phyloP scores from a whole-genome alignment of 1,284 basidiomycete genomes.

The Porogramme epimiltina region DNA sequence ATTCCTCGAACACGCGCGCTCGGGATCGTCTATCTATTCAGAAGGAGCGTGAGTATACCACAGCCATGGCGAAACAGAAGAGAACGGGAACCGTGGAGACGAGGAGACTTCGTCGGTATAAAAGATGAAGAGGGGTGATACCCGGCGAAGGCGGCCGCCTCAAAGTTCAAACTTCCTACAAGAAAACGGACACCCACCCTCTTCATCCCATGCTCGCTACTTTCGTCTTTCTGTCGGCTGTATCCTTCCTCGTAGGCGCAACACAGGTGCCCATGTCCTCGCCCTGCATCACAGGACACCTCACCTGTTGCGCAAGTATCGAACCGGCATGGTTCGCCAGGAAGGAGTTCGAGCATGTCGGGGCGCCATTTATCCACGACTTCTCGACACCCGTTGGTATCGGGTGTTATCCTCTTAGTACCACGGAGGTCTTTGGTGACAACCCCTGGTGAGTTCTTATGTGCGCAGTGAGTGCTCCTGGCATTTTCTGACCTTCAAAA shows the following conservation, averaged over 20 bases:
- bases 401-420: neutral
- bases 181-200: too few species aligned
- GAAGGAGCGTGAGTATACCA: too few species aligned
- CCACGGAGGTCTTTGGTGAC: neutral
- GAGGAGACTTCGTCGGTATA: too few species aligned
- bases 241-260: neutral
- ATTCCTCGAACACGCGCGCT: too few species aligned
- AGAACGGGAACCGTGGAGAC: too few species aligned
- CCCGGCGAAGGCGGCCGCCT: too few species aligned
- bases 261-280: neutral
- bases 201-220: neutral
- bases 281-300: neutral
- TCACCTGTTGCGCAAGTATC: neutral
- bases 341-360: neutral
- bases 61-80: too few species aligned
- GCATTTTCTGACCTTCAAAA: too few species aligned
- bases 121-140: too few species aligned
- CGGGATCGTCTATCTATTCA: too few species aligned
- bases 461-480: too few species aligned
- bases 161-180: too few species aligned
- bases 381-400: neutral
- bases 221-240: neutral
- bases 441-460: neutral
- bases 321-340: neutral
- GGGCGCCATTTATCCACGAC: neutral